A percentile compares a stretch with the other conserved stretches of the same genome.
Evolutionary conservation across 208 protist species (phyloP).

Genomic region (Naegleria gruberi): DNA sequence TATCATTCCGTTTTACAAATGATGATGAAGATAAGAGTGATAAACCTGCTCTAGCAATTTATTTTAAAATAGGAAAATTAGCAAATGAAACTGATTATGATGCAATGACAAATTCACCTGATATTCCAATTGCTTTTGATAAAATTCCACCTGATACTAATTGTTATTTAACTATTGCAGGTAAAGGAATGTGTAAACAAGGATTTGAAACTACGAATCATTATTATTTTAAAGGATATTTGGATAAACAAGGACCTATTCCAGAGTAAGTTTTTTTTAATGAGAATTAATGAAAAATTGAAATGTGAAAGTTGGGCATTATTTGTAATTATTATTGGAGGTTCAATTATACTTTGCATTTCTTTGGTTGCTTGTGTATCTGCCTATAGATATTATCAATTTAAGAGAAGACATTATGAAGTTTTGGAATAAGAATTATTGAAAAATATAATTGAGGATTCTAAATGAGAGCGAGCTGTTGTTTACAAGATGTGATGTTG

Average conservation of each 20-base stretch:
- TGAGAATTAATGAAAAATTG: no score
- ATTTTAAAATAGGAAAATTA: neutral
- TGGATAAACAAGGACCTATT: neutral
- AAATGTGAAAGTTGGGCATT: neutral
- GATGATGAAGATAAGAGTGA: neutral
- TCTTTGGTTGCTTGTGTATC: neutral
- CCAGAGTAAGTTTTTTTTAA: neutral
- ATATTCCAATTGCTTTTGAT: neutral
- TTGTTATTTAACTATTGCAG: neutral
- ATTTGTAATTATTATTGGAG: neutral
- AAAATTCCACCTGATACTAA: neutral
- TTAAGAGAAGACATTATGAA: neutral
- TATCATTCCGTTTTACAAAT: neutral
- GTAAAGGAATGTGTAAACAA: neutral
- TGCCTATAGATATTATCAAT: neutral
- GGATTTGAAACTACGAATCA: neutral
- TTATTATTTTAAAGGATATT: neutral
- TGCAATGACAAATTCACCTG: neutral
- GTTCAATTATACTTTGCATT: neutral
- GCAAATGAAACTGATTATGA: neutral
- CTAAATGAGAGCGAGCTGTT: no score
- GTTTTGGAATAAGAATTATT: no score
- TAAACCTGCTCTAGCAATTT: neutral
- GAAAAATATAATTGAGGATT: no score
- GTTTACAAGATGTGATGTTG: no score